Base-by-base conservation (phyloP, 140 eudicot species). In the Stevia rebaudiana region DNA sequence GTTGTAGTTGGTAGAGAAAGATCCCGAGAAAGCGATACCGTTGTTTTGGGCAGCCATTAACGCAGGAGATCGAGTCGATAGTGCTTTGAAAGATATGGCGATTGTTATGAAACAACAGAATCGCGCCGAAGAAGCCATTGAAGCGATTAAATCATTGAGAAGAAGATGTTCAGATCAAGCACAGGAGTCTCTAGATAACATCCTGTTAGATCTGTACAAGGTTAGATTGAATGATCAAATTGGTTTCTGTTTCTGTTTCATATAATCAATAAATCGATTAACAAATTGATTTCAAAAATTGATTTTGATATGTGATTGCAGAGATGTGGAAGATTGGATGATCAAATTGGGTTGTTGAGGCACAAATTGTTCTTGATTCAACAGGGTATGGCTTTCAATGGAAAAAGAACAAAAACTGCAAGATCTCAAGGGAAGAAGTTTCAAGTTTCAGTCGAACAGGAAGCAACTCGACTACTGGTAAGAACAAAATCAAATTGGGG, bases 241-340 rank as follows among this genome's bases (percentile, higher is more conserved):
- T 28, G 33, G 2, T 28, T 28, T 2, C 33, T 28, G 33, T 28
- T n/a, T n/a, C n/a, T n/a, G n/a, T n/a, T n/a, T 28, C 33, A 28
- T 28, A 2, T 1, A 28, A 28, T 28, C 4, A 28, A 28, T 28
- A 28, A 28, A 28, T n/a, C n/a, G n/a, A n/a, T n/a, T n/a, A 28
- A 28, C 33, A 28, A 28, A 4, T 28, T 28, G 3, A 1, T 28
- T 28, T 19, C 47, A 51, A 17, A 2, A 11, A 60, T 68, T n/a
- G 41, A 16, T 46, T 25, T 56, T 4, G 56, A 43, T 41, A 4
- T 46, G 31, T 69, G 59, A 33, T 74, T 80, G 42, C 76, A 92
- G 99, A 83, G 97, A 80, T 94, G 99, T 79, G 99, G 99, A 72
- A 85, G 99, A 82, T 80, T 94, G 75, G 97, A 88, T 83, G 99